phyloP scores from a whole-genome alignment of 305 asterid genomes.

The Rubia tinctorum region DNA sequence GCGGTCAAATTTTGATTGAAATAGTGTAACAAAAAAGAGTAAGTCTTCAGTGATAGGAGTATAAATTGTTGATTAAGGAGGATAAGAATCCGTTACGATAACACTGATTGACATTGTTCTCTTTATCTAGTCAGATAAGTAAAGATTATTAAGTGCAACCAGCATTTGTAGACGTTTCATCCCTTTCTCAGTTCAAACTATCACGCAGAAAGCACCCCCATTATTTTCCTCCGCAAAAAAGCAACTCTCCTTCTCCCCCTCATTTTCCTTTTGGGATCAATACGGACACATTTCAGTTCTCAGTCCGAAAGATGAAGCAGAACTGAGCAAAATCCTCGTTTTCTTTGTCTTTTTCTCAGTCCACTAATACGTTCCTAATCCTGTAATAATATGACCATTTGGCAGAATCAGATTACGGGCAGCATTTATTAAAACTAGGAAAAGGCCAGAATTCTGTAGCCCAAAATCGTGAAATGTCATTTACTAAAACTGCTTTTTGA shows the following conservation, averaged over 20 bases:
- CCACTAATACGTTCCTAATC: not conserved
- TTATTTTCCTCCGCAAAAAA: too few species aligned
- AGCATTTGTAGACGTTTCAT: not conserved
- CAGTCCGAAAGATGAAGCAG: not conserved
- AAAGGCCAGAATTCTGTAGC: not conserved
- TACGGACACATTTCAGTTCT: not conserved
- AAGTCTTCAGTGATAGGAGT: too few species aligned
- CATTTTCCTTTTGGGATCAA: not conserved
- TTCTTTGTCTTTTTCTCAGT: not conserved
- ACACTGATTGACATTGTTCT: too few species aligned
- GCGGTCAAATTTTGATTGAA: too few species aligned
- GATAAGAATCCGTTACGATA: too few species aligned
- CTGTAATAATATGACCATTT: not conserved
- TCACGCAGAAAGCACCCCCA: not conserved
- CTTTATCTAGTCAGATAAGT: too few species aligned
- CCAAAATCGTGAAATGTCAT: conserved; percentile 22
- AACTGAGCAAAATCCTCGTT: not conserved
- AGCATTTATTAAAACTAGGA: not conserved
- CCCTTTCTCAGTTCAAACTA: conserved; percentile 8
- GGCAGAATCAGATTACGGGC: conserved; percentile 6
- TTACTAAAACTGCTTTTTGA: conserved; percentile 23
- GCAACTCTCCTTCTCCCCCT: too few species aligned
- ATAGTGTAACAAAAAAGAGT: too few species aligned
- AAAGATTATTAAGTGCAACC: too few species aligned
- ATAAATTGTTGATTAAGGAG: too few species aligned